Conservation (phyloP, 2,329 filamentous ascomycete species). For the Nannizziopsis barbatae region DNA sequence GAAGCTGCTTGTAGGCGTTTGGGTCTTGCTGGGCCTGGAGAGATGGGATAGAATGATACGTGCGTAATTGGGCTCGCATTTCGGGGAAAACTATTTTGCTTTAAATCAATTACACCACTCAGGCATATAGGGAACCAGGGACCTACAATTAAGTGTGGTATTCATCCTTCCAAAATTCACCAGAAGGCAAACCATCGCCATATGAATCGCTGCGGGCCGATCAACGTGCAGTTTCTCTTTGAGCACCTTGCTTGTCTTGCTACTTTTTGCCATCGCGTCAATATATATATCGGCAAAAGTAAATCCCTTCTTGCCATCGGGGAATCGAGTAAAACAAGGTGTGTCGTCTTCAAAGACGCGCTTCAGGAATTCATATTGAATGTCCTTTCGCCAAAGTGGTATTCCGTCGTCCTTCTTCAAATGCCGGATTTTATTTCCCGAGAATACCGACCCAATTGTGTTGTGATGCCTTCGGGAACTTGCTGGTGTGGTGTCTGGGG, state of each 20-base stretch:
- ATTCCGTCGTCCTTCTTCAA: constrained; percentile 58
- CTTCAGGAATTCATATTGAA: constrained; percentile 54
- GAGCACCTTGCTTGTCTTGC: constrained; percentile 96
- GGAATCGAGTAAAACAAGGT: constrained; percentile 78
- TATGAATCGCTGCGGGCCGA: constrained; percentile 81
- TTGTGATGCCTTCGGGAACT: constrained; percentile 51
- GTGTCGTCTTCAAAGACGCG: constrained; percentile 52
- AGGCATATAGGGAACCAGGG: constrained; percentile 6
- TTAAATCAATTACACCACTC: not conserved
- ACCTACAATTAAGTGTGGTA: constrained; percentile 88
- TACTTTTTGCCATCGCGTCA: constrained; percentile 95
- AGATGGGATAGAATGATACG: constrained; percentile 95
- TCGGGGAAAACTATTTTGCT: constrained; percentile 74
- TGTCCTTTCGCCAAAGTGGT: constrained; percentile 56
- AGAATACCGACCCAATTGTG: constrained; percentile 55
- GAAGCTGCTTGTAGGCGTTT: constrained; percentile 93
- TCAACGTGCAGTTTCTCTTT: constrained; percentile 94
- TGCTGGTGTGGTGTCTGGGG: constrained; percentile 25
- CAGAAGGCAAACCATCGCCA: constrained; percentile 97
- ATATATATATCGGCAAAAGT: constrained; percentile 94
- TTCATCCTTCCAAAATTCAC: constrained; percentile 99
- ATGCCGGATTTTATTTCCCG: constrained; percentile 56
- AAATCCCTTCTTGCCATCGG: constrained; percentile 62
- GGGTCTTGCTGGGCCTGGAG: constrained; percentile 90
- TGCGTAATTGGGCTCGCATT: constrained; percentile 94